phyloP scores from a whole-genome alignment of 2,329 filamentous ascomycete species.

The Rutstroemia sp. region DNA sequence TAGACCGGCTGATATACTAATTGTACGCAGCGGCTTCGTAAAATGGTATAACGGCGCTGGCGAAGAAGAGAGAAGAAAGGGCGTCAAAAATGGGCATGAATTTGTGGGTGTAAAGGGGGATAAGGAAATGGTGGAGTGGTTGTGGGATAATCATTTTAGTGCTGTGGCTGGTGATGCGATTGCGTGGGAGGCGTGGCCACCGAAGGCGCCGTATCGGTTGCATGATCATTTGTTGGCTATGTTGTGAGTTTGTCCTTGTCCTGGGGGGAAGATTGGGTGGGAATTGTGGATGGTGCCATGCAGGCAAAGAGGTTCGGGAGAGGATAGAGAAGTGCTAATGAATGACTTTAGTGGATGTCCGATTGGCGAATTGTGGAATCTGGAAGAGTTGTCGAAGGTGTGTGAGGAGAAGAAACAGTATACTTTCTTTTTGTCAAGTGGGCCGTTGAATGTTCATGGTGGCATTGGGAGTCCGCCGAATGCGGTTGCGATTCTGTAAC shows the following conservation, averaged over 20 bases:
- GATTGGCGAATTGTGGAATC: conserved; percentile 27
- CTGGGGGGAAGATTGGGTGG: not conserved
- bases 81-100: conserved; percentile 11
- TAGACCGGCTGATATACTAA: conserved; percentile 41
- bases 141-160: conserved; percentile 26
- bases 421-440: conserved; percentile 55
- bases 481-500: conserved; percentile 19
- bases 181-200: conserved; percentile 24
- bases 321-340: not conserved
- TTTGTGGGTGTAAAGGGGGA: conserved; percentile 16
- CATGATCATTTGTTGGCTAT: conserved; percentile 25
- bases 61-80: conserved; percentile 10
- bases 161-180: conserved; percentile 25
- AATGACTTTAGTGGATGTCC: conserved; percentile 15
- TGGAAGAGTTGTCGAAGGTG: conserved; percentile 30
- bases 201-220: conserved; percentile 19
- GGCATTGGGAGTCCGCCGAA: conserved; percentile 22
- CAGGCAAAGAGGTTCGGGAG: not conserved
- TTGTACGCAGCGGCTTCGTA: conserved; percentile 41
- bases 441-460: conserved; percentile 41
- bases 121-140: conserved; percentile 21
- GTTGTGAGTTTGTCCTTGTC: not conserved
- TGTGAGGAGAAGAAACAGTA: conserved; percentile 46
- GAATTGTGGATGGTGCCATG: no score
- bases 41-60: conserved; percentile 26